Conservation (phyloP, 257 asterid species). For the Jacaranda mimosifolia region DNA sequence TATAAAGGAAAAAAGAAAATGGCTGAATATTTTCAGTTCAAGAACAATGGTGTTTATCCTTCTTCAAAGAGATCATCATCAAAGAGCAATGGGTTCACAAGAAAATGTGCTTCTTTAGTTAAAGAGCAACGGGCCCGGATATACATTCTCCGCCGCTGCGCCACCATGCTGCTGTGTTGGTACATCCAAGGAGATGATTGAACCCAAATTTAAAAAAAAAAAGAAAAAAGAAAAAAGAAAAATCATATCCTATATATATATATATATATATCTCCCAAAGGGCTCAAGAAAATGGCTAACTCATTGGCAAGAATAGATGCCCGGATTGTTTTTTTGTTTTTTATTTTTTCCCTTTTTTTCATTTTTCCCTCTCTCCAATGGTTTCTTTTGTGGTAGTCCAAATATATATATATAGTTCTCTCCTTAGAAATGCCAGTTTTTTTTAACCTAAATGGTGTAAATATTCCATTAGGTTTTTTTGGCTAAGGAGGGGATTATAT, state of each 20-base stretch:
- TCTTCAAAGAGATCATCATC: constrained; percentile 49
- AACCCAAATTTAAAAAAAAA: background rate
- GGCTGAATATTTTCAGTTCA: constrained; percentile 53
- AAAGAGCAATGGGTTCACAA: constrained; percentile 64
- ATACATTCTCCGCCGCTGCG: constrained; percentile 88
- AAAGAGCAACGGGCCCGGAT: constrained; percentile 82
- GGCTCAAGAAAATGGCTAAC: background rate
- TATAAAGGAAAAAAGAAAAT: constrained; percentile 25
- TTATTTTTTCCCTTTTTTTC: background rate
- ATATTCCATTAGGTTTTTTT: constrained; percentile 40
- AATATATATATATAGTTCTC: constrained; percentile 15
- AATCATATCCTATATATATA: background rate
- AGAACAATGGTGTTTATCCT: constrained; percentile 19
- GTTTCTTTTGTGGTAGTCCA: constrained; percentile 13
- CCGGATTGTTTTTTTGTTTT: constrained; percentile 17
- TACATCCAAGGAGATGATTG: constrained; percentile 86
- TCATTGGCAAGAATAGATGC: constrained; percentile 36
- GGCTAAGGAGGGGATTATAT: constrained; percentile 38
- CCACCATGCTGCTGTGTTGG: constrained; percentile 89
- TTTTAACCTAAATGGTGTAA: constrained; percentile 46
- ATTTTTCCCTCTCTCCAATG: background rate
- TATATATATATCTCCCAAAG: background rate
- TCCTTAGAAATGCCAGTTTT: constrained; percentile 37
- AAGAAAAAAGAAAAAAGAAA: background rate
- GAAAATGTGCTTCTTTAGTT: constrained; percentile 74